These are phyloP conservation scores for Microsporum canis DNA, from an alignment of 2,329 filamentous ascomycete genomes.

Conservation along the genomic window DNA sequence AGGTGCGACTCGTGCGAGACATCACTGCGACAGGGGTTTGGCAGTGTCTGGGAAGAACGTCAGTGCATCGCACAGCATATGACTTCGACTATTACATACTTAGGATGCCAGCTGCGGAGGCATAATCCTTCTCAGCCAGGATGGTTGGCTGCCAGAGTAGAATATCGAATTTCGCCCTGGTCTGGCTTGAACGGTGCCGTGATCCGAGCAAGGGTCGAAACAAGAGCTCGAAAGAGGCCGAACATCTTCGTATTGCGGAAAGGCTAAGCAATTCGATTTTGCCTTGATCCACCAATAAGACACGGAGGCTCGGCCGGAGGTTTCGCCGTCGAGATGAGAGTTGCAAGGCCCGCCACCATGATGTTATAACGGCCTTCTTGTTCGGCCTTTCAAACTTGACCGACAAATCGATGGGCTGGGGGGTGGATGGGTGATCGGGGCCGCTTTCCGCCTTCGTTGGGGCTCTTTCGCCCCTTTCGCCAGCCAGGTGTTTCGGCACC, in stretches of 20 bases:
- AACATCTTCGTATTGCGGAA: conserved; percentile 2
- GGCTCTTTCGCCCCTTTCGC: neutral
- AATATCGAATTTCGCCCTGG: neutral
- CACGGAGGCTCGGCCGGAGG: neutral
- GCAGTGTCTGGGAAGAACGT: too few relatives aligned
- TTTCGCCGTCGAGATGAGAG: neutral
- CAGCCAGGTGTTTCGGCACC: neutral
- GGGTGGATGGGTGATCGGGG: neutral
- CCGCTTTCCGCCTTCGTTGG: neutral
- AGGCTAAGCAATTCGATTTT: neutral
- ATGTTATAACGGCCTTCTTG: neutral
- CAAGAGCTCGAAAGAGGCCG: neutral
- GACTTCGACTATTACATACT: too few relatives aligned
- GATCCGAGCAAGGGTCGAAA: conserved; percentile 1
- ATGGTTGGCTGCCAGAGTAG: neutral
- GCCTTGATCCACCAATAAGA: neutral
- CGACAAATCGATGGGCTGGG: neutral
- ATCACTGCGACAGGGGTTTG: neutral
- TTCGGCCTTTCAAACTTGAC: neutral
- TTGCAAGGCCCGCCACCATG: neutral
- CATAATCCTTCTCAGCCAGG: neutral
- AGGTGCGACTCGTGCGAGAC: neutral
- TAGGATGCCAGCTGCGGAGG: too few relatives aligned
- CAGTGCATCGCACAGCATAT: neutral
- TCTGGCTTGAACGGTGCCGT: neutral